A percentile compares a stretch with the other conserved stretches of the same genome.
phyloP scores from a whole-genome alignment of 257 asterid species.

The Solanum microdontum region DNA sequence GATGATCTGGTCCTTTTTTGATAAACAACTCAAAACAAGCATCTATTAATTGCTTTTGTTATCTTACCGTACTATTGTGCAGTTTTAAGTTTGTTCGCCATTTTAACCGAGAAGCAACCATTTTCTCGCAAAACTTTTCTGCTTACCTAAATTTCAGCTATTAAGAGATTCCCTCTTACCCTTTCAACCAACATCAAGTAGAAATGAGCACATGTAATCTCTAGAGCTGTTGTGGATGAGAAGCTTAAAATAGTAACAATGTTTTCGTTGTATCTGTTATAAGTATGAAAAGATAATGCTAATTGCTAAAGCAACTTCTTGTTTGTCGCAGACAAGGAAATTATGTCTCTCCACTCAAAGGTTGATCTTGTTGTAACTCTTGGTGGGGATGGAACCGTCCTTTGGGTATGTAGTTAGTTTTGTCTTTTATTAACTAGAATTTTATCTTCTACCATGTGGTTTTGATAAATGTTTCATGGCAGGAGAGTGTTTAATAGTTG shows the following conservation, averaged over 20 bases:
- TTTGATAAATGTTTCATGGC: background rate
- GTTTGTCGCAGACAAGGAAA: slow-evolving; percentile 49
- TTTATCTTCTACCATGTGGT: background rate
- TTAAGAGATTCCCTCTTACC: background rate
- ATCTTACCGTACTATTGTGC: background rate
- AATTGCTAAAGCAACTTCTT: background rate
- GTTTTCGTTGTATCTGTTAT: background rate
- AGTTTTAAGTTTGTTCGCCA: background rate
- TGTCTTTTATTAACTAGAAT: background rate
- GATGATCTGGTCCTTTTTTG: background rate
- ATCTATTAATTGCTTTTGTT: background rate
- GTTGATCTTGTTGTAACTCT: slow-evolving; percentile 89
- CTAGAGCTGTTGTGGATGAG: background rate
- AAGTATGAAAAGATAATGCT: background rate
- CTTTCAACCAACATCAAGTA: background rate
- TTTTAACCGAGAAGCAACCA: background rate
- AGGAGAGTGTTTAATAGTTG: background rate
- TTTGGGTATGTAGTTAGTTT: slow-evolving; percentile 58
- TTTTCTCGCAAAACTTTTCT: background rate
- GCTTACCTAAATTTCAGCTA: background rate
- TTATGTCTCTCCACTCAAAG: slow-evolving; percentile 64
- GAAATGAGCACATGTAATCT: background rate
- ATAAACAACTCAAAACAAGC: background rate
- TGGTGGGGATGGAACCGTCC: slow-evolving; percentile 99
- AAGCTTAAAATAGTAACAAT: background rate